phyloP scores from a whole-genome alignment of 2,329 filamentous ascomycete species.

The Aspergillus bombycis region DNA sequence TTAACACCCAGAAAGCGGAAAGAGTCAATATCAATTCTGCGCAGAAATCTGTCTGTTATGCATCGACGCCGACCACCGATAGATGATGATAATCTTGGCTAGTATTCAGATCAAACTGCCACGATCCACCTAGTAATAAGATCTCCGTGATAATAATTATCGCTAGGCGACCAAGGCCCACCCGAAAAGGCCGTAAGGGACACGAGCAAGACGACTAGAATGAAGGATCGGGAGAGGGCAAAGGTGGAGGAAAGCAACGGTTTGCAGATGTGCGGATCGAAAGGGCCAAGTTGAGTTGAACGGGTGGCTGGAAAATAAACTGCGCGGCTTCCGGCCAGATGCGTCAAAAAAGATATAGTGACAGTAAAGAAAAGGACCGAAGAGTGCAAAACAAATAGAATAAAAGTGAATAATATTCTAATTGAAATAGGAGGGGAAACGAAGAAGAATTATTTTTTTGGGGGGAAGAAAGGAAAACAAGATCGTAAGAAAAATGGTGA shows the following conservation, averaged over 20 bases:
- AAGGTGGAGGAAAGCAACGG: conserved; percentile 27
- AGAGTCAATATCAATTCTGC: conserved; percentile 17
- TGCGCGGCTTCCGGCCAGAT: conserved; percentile 30
- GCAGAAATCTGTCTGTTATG: conserved; percentile 15
- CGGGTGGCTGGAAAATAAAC: conserved; percentile 39
- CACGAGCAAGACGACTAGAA: conserved; percentile 25
- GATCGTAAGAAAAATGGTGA: conserved; percentile 21
- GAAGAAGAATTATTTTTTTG: conserved; percentile 16
- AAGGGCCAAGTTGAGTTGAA: conserved; percentile 29
- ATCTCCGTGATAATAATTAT: conserved; percentile 20
- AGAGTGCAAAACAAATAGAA: conserved; percentile 18
- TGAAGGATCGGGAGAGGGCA: conserved; percentile 22
- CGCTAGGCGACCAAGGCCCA: conserved; percentile 20
- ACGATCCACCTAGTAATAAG: conserved; percentile 21
- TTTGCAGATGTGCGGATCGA: conserved; percentile 35
- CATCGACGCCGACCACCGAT: conserved; percentile 12
- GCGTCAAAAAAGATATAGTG: conserved; percentile 19
- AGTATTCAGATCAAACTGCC: conserved; percentile 17
- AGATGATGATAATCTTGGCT: conserved; percentile 16
- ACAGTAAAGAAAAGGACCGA: conserved; percentile 18
- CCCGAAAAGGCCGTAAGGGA: conserved; percentile 23
- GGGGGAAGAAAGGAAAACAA: conserved; percentile 20
- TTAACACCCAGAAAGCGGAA: conserved; percentile 8
- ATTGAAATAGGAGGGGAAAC: conserved; percentile 17
- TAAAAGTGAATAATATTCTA: conserved; percentile 15